These are phyloP conservation scores for Amniculicola lignicola DNA, from an alignment of 495 filamentous ascomycete genomes.

Conservation along the genomic window DNA sequence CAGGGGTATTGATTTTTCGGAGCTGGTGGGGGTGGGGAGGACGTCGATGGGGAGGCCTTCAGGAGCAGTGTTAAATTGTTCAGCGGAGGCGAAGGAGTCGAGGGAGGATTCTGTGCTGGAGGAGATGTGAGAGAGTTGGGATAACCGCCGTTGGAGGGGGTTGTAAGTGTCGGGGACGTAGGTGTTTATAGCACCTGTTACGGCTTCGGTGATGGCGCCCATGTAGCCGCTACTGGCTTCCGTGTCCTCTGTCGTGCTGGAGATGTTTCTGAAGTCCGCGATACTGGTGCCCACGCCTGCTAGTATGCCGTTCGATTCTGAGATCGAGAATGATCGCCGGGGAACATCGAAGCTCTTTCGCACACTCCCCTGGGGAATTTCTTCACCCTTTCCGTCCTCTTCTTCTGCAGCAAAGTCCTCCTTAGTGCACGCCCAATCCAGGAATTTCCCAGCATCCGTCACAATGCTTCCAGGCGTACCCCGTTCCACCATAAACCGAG, in stretches of 20 bases:
- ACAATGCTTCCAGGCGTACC: slow-evolving; percentile 84
- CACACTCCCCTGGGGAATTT: slow-evolving; percentile 20
- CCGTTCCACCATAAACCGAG: slow-evolving; percentile 90
- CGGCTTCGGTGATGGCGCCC: slow-evolving; percentile 14
- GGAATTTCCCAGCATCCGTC: slow-evolving; percentile 75
- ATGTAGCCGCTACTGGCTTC: neutral
- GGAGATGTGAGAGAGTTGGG: slow-evolving; percentile 16
- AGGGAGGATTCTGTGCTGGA: slow-evolving; percentile 19
- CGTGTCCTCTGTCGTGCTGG: neutral
- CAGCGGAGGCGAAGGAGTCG: slow-evolving; percentile 41
- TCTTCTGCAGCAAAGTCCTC: slow-evolving; percentile 46
- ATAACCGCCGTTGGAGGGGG: slow-evolving; percentile 22
- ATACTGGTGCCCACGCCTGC: slow-evolving; percentile 32
- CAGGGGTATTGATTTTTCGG: slow-evolving; percentile 23
- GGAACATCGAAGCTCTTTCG: slow-evolving; percentile 24
- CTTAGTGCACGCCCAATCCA: slow-evolving; percentile 73
- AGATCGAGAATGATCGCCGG: slow-evolving; percentile 15
- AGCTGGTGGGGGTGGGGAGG: slow-evolving; percentile 8
- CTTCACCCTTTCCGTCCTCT: slow-evolving; percentile 38
- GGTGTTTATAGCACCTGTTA: slow-evolving; percentile 10
- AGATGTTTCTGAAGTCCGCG: slow-evolving; percentile 17
- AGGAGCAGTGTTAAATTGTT: slow-evolving; percentile 34
- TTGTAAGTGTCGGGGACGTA: slow-evolving; percentile 20
- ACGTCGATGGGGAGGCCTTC: slow-evolving; percentile 1
- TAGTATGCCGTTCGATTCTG: slow-evolving; percentile 29